Percentiles rank a stretch among this genome's conserved stretches.
Evolutionary conservation across 192 early-diverging fungal species (phyloP).

Genomic region (Diversispora eburnea): DNA sequence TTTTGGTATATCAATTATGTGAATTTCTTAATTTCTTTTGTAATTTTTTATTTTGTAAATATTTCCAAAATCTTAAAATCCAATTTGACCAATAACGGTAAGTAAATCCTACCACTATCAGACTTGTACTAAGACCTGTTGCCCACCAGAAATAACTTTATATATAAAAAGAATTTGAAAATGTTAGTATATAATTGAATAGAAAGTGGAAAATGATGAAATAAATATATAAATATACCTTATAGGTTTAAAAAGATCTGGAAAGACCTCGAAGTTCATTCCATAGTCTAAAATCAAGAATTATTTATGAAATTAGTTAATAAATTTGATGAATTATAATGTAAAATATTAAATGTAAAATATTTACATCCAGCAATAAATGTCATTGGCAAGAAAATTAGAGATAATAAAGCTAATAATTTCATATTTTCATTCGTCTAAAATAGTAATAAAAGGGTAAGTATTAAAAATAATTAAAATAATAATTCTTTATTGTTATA

Average conservation of each 20-base stretch:
- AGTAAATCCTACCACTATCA: neutral
- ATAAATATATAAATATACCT: conserved; percentile 38
- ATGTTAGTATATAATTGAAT: neutral
- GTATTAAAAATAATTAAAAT: neutral
- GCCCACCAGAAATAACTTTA: neutral
- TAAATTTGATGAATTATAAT: neutral
- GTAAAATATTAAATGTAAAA: neutral
- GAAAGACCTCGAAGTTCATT: conserved; percentile 51
- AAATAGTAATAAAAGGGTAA: neutral
- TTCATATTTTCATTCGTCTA: conserved; percentile 44
- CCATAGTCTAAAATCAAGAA: conserved; percentile 36
- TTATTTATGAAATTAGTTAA: neutral
- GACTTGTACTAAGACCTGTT: neutral
- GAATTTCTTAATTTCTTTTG: no score
- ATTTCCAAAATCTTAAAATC: neutral
- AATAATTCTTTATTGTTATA: neutral
- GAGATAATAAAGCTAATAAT: conserved; percentile 33
- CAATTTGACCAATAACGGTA: neutral
- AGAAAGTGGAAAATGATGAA: neutral
- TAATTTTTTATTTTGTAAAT: neutral
- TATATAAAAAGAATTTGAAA: neutral
- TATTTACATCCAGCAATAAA: conserved; percentile 51
- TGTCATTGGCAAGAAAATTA: conserved; percentile 54
- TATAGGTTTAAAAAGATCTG: conserved; percentile 32
- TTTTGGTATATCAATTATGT: no score